phyloP scores from a whole-genome alignment of 1,139 yeast species.

The Yamadazyma sp. region DNA sequence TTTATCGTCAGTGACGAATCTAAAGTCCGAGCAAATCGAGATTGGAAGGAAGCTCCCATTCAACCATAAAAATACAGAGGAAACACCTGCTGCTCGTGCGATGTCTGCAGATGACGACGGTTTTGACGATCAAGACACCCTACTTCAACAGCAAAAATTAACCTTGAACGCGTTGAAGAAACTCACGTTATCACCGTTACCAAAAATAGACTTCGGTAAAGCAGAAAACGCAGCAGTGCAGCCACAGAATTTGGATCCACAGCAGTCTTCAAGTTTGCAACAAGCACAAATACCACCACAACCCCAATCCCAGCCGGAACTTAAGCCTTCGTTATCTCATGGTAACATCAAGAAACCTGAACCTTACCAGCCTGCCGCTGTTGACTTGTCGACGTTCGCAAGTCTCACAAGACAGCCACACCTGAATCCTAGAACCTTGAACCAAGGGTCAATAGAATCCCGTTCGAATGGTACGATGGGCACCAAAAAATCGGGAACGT shows the following conservation, averaged over 20 bases:
- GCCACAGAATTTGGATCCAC: constrained; percentile 3
- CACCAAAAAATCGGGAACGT: neutral
- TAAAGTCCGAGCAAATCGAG: constrained; percentile 30
- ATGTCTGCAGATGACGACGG: constrained; percentile 19
- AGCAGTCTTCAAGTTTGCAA: neutral
- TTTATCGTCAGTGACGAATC: constrained; percentile 37
- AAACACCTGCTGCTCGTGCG: constrained; percentile 1
- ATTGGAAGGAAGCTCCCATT: constrained; percentile 49
- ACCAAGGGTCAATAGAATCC: constrained; percentile 1
- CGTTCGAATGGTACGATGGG: neutral
- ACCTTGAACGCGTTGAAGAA: constrained; percentile 49
- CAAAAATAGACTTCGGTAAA: constrained; percentile 20
- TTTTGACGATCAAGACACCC: constrained; percentile 33
- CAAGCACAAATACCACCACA: neutral
- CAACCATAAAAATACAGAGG: constrained; percentile 20
- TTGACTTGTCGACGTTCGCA: constrained; percentile 49
- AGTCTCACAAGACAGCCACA: constrained; percentile 49
- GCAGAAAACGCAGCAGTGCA: neutral
- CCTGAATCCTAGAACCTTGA: constrained; percentile 8
- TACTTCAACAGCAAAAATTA: constrained; percentile 42
- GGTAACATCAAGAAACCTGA: constrained; percentile 16
- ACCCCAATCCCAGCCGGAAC: neutral
- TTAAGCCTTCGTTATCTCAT: constrained; percentile 1
- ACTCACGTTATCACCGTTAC: constrained; percentile 45
- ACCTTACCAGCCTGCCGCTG: constrained; percentile 57